Percentiles rank a stretch among this genome's conserved stretches.
Conservation (phyloP, 1,284 basidiomycete genomes). For the Paramarasmius palmivorus region DNA sequence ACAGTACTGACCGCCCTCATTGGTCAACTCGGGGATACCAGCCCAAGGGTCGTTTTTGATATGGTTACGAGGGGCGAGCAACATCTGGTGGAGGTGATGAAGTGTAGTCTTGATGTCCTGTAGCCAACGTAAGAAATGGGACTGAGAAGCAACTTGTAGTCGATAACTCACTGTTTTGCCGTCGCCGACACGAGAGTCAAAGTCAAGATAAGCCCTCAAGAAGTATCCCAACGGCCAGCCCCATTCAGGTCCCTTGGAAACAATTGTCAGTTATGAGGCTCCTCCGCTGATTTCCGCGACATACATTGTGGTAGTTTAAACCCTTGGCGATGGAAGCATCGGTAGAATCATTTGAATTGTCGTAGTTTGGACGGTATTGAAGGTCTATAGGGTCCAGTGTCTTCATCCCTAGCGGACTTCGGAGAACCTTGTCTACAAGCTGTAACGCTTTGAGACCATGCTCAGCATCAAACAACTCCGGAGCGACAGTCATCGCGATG, state of each 20-base stretch:
- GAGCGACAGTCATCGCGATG: constrained; percentile 96
- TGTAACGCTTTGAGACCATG: constrained; percentile 81
- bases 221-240: constrained; percentile 95
- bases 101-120: constrained; percentile 74
- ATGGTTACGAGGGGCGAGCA: constrained; percentile 72
- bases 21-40: constrained; percentile 90
- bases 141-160: neutral
- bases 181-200: constrained; percentile 64
- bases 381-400: constrained; percentile 85
- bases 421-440: constrained; percentile 75
- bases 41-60: constrained; percentile 85
- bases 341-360: constrained; percentile 88
- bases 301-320: constrained; percentile 83
- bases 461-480: constrained; percentile 86
- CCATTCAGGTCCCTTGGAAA: constrained; percentile 80
- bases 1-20: constrained; percentile 80
- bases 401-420: constrained; percentile 90
- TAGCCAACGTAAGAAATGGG: neutral
- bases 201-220: constrained; percentile 88
- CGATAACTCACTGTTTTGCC: constrained; percentile 66
- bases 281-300: constrained; percentile 25
- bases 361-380: constrained; percentile 88
- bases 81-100: constrained; percentile 74
- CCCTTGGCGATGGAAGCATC: constrained; percentile 88
- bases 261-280: constrained; percentile 1